Percentiles rank a stretch among this genome's conserved stretches.
phyloP scores from a whole-genome alignment of 179 eudicot genomes.

The Pouteria campechiana region DNA sequence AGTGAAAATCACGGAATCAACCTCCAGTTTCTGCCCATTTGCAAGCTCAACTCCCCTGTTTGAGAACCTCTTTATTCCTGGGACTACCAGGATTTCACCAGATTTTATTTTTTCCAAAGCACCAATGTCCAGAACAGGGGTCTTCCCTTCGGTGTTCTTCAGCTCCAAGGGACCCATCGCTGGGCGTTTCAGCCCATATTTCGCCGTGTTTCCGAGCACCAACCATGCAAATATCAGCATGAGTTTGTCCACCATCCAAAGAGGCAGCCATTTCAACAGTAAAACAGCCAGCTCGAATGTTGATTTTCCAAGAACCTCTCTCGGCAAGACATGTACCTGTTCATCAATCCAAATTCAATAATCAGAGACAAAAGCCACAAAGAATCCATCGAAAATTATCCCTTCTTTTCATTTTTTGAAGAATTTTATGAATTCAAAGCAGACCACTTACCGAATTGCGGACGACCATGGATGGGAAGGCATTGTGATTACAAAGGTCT shows the following conservation, averaged over 20 bases:
- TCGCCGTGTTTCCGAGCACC: slow-evolving; percentile 51
- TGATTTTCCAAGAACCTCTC: slow-evolving; percentile 68
- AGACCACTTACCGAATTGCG: slow-evolving; percentile 68
- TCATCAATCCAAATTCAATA: no score
- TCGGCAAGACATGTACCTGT: slow-evolving; percentile 86
- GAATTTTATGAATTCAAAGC: no score
- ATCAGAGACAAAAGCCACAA: slow-evolving; percentile 1
- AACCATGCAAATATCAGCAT: slow-evolving; percentile 56
- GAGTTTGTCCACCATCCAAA: slow-evolving; percentile 75
- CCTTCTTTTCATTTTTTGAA: background rate
- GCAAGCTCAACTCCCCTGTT: slow-evolving; percentile 37
- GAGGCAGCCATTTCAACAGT: slow-evolving; percentile 75
- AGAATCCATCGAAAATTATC: background rate
- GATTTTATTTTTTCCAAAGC: slow-evolving; percentile 74
- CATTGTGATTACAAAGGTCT: slow-evolving; percentile 77
- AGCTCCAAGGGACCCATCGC: slow-evolving; percentile 61
- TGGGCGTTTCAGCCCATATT: slow-evolving; percentile 61
- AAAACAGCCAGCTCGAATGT: slow-evolving; percentile 63
- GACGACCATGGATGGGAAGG: slow-evolving; percentile 63
- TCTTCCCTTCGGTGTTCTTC: slow-evolving; percentile 73
- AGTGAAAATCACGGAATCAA: slow-evolving; percentile 68
- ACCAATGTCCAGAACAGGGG: slow-evolving; percentile 88
- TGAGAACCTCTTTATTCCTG: slow-evolving; percentile 55
- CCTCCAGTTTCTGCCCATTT: slow-evolving; percentile 34
- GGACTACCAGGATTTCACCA: slow-evolving; percentile 49